Conservation (phyloP, 495 filamentous ascomycete species). For the Penicillium crystallinum region DNA sequence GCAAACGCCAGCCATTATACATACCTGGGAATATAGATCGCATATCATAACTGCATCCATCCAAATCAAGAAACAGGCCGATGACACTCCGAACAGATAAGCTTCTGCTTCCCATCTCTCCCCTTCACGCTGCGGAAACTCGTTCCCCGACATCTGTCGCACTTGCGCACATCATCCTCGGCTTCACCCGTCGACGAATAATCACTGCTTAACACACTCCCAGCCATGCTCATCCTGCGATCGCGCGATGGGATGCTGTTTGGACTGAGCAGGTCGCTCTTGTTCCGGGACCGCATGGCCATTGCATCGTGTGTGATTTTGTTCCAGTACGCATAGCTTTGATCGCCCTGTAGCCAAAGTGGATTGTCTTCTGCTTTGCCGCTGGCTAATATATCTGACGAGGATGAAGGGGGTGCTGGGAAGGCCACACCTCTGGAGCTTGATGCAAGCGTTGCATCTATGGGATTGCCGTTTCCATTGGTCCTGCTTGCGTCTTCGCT, state of each 20-base stretch:
- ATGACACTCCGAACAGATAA: constrained; percentile 51
- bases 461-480: not conserved
- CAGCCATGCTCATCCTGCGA: constrained; percentile 27
- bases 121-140: constrained; percentile 50
- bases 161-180: constrained; percentile 43
- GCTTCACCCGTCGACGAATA: constrained; percentile 34
- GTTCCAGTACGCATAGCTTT: constrained; percentile 51
- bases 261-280: constrained; percentile 26
- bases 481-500: constrained; percentile 5
- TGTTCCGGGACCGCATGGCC: constrained; percentile 27
- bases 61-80: constrained; percentile 17
- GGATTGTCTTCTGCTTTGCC: constrained; percentile 36
- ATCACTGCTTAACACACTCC: constrained; percentile 46
- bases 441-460: not conserved
- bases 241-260: constrained; percentile 21
- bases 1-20: not conserved
- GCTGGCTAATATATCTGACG: constrained; percentile 14
- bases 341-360: constrained; percentile 48
- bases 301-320: constrained; percentile 43
- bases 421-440: not conserved
- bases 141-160: constrained; percentile 44
- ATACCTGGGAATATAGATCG: not conserved
- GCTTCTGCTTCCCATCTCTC: constrained; percentile 40
- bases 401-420: constrained; percentile 7
- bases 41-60: not conserved